phyloP scores from a whole-genome alignment of 2,329 filamentous ascomycete genomes.

The Sporothrix humicola region DNA sequence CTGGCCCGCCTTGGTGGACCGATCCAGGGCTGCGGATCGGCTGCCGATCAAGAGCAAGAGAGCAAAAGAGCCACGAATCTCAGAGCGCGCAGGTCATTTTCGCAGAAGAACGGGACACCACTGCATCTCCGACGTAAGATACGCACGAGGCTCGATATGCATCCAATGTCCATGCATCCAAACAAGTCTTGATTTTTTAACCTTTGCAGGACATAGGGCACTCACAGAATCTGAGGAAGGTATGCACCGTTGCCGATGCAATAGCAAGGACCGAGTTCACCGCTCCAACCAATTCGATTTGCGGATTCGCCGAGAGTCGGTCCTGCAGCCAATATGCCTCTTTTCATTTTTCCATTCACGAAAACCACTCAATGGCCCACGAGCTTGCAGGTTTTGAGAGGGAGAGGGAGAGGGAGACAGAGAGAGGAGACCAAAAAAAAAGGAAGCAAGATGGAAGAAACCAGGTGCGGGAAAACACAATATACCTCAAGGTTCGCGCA shows the following conservation, averaged over 20 bases:
- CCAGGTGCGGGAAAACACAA: not conserved
- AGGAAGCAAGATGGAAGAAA: slow-evolving; percentile 1
- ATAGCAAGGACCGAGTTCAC: not conserved
- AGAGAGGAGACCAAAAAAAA: not conserved
- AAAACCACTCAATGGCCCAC: slow-evolving; percentile 11
- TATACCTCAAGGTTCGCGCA: slow-evolving; percentile 9
- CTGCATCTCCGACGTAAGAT: slow-evolving; percentile 24
- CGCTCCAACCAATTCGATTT: not conserved
- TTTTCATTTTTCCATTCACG: not conserved
- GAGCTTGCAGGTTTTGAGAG: not conserved
- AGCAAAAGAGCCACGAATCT: not conserved
- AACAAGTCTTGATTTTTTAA: not conserved
- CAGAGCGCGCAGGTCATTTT: not conserved
- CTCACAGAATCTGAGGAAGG: not conserved
- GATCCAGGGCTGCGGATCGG: slow-evolving; percentile 26
- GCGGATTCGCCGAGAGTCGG: not conserved
- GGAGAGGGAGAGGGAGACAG: not conserved
- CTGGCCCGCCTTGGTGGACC: slow-evolving; percentile 6
- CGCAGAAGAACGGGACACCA: slow-evolving; percentile 5
- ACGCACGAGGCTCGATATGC: not conserved
- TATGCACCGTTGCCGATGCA: not conserved
- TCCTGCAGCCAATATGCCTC: not conserved
- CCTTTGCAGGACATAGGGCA: not conserved
- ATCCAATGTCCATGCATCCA: slow-evolving; percentile 1
- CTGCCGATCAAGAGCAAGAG: slow-evolving; percentile 24